These are phyloP conservation scores for Colletotrichum sp. DNA, from an alignment of 2,329 filamentous ascomycete species.

Conservation along the genomic window DNA sequence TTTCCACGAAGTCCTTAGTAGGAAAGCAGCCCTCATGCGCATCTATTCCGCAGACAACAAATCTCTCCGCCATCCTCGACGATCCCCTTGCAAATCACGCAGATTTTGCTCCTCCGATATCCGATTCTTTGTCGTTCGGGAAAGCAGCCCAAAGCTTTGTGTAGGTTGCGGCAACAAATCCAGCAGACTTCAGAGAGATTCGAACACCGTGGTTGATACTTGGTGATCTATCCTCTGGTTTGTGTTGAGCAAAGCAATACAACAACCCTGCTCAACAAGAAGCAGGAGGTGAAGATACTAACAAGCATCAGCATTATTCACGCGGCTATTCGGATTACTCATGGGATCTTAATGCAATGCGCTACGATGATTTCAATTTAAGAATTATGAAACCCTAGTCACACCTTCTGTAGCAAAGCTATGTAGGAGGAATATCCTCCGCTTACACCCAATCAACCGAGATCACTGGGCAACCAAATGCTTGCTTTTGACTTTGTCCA, in stretches of 20 bases:
- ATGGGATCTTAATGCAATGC: fast-evolving
- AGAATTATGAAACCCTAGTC: neutral
- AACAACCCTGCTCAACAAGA: too few species aligned
- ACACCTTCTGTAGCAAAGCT: neutral
- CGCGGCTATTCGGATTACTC: neutral
- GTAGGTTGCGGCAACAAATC: neutral
- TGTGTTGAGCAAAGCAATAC: neutral
- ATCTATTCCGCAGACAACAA: neutral
- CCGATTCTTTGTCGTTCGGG: fast-evolving
- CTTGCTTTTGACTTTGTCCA: neutral
- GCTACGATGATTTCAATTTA: neutral
- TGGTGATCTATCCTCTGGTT: fast-evolving
- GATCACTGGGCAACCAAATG: neutral
- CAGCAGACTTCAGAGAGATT: neutral
- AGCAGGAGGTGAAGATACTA: neutral
- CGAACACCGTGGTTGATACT: neutral
- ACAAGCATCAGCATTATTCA: neutral
- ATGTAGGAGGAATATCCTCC: neutral
- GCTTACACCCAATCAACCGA: neutral
- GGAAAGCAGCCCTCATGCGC: neutral
- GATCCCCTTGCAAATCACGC: neutral
- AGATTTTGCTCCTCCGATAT: neutral
- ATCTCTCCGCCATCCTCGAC: neutral
- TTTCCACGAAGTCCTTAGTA: neutral
- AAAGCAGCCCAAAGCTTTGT: neutral